Percentiles rank a stretch among this genome's conserved stretches.
phyloP scores from a whole-genome alignment of 2,329 filamentous ascomycete species.

The Ophiocordyceps unilateralis region DNA sequence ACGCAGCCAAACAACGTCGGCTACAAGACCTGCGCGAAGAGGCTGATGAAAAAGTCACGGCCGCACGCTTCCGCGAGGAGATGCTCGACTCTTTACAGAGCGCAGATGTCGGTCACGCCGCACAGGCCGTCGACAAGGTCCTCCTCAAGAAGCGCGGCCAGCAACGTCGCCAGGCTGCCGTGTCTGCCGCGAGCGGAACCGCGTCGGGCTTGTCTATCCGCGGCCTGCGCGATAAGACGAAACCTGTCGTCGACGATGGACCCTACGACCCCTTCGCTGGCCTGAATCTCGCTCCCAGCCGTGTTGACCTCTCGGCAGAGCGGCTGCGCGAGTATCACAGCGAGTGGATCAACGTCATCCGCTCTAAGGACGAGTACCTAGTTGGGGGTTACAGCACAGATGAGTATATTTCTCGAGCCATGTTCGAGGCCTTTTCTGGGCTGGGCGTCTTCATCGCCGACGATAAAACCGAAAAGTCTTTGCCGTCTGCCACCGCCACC shows the following conservation, averaged over 20 bases:
- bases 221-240: conserved; percentile 52
- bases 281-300: conserved; percentile 46
- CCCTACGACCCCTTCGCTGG: conserved; percentile 85
- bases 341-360: conserved; percentile 51
- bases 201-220: conserved; percentile 45
- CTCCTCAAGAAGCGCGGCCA: conserved; percentile 59
- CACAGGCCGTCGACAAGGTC: conserved; percentile 39
- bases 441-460: conserved; percentile 76
- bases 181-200: conserved; percentile 12
- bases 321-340: conserved; percentile 52
- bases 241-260: conserved; percentile 34
- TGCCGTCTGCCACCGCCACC: conserved; percentile 15
- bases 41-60: conserved; percentile 48
- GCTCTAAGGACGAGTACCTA: conserved; percentile 45
- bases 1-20: conserved; percentile 42
- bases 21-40: conserved; percentile 49
- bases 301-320: conserved; percentile 40
- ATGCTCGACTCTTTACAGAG: conserved; percentile 53
- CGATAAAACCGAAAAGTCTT: conserved; percentile 34
- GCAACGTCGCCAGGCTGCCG: conserved; percentile 15
- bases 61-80: conserved; percentile 46
- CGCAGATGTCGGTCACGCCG: conserved; percentile 41
- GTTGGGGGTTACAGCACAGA: conserved; percentile 71
- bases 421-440: conserved; percentile 83
- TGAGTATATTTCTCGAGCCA: conserved; percentile 64